phyloP scores from a whole-genome alignment of 257 asterid species.

The Solanum arcanum region DNA sequence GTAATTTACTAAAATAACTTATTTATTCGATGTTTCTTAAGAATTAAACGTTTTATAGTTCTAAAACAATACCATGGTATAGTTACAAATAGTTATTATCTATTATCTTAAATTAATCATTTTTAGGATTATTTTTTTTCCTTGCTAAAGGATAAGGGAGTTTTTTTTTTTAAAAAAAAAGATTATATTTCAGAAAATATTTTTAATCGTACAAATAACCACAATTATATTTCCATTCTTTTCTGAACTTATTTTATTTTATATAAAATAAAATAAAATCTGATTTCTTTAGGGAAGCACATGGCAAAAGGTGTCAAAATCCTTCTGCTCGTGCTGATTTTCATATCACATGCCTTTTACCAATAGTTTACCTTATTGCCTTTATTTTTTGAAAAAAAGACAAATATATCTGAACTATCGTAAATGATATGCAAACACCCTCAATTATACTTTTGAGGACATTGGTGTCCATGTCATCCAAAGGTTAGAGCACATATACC shows the following conservation, averaged over 20 bases:
- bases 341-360: background rate
- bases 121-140: no score
- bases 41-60: background rate
- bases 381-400: background rate
- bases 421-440: no score
- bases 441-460: fast-evolving
- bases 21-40: background rate
- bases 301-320: background rate
- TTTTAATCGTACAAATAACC: background rate
- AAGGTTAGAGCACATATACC: no score
- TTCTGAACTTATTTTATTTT: background rate
- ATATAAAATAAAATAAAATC: background rate
- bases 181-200: background rate
- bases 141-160: background rate
- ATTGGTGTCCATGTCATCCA: no score
- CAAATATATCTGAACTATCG: no score
- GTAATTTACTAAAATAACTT: background rate
- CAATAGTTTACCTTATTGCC: background rate
- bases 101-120: no score
- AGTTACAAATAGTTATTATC: background rate
- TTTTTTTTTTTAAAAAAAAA: background rate
- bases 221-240: background rate
- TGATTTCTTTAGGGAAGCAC: background rate
- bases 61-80: background rate
- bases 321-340: background rate